Evolutionary conservation across 1,284 basidiomycete species (phyloP).

Genomic region (Bjerkandera adusta): DNA sequence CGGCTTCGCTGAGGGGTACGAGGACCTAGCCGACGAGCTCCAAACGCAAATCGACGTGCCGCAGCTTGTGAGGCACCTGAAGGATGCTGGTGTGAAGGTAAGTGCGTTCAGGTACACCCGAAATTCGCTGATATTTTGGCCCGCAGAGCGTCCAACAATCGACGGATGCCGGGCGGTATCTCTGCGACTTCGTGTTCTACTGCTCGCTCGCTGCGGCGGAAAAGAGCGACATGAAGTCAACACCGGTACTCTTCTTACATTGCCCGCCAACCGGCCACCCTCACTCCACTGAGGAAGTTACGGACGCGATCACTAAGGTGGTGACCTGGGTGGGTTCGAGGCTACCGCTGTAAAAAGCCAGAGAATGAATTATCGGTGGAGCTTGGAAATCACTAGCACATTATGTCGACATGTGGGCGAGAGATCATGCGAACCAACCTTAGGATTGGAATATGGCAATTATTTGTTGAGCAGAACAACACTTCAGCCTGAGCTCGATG

Average conservation of each 20-base stretch:
- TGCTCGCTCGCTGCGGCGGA: slow-evolving; percentile 29
- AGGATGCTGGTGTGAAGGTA: slow-evolving; percentile 10
- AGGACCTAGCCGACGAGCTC: slow-evolving; percentile 36
- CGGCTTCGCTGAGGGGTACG: slow-evolving; percentile 40
- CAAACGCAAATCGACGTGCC: slow-evolving; percentile 37
- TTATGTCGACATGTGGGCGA: no score
- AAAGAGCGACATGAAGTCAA: slow-evolving; percentile 13
- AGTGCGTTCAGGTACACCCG: no score
- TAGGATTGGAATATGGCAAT: no score
- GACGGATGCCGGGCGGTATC: slow-evolving; percentile 28
- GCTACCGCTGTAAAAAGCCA: not conserved
- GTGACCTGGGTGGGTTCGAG: slow-evolving; percentile 8
- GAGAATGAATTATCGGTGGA: not conserved
- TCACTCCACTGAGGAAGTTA: slow-evolving; percentile 2
- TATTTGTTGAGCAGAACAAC: no score
- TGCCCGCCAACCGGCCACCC: slow-evolving; percentile 8
- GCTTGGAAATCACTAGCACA: no score
- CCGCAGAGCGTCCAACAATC: slow-evolving; percentile 10
- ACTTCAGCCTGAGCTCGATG: no score
- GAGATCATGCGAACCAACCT: no score
- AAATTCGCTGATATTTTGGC: not conserved
- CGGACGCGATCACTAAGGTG: slow-evolving; percentile 6
- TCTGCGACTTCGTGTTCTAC: slow-evolving; percentile 35
- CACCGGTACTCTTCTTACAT: slow-evolving; percentile 6
- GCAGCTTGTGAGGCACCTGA: slow-evolving; percentile 21